Conservation (phyloP, 1,284 basidiomycete species). For the Cryptococcus sp. region DNA sequence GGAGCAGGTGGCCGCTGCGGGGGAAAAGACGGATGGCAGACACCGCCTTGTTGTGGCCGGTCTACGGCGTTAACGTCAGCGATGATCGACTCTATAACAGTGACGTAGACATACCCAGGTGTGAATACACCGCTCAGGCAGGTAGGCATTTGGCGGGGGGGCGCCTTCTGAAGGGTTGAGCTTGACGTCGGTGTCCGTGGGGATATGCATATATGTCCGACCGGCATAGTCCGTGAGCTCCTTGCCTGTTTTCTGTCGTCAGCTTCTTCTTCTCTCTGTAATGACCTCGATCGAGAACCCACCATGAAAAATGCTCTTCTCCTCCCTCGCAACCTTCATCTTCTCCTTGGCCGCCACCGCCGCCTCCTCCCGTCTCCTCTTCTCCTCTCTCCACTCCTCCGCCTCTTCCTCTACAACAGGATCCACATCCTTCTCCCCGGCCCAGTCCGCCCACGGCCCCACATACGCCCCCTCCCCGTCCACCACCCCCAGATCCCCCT, state of each 20-base stretch:
- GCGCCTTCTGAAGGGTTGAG: conserved; percentile 65
- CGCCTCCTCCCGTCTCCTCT: conserved; percentile 52
- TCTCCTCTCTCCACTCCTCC: conserved; percentile 65
- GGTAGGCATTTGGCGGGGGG: conserved; percentile 84
- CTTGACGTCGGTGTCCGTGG: conserved; percentile 61
- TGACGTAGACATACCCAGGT: conserved; percentile 59
- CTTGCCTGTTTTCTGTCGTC: conserved; percentile 58
- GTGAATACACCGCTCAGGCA: conserved; percentile 92
- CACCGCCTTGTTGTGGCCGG: conserved; percentile 94
- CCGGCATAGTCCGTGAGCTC: conserved; percentile 97
- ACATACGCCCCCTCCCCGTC: conserved; percentile 86
- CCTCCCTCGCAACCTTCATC: conserved; percentile 81
- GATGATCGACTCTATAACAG: not conserved
- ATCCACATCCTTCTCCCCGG: conserved; percentile 64
- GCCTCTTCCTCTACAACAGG: conserved; percentile 59
- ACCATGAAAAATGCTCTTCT: conserved; percentile 91
- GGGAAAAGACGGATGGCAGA: conserved; percentile 92
- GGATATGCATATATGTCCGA: conserved; percentile 95
- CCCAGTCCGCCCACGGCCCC: conserved; percentile 96
- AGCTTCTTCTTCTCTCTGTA: not conserved
- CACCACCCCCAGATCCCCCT: conserved; percentile 76
- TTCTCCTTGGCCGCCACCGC: conserved; percentile 63
- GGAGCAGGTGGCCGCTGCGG: conserved; percentile 82
- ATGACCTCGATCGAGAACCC: conserved; percentile 10
- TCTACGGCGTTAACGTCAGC: conserved; percentile 50